Conservation (phyloP, 768 basidiomycete species). For the Lentinula sp. region DNA sequence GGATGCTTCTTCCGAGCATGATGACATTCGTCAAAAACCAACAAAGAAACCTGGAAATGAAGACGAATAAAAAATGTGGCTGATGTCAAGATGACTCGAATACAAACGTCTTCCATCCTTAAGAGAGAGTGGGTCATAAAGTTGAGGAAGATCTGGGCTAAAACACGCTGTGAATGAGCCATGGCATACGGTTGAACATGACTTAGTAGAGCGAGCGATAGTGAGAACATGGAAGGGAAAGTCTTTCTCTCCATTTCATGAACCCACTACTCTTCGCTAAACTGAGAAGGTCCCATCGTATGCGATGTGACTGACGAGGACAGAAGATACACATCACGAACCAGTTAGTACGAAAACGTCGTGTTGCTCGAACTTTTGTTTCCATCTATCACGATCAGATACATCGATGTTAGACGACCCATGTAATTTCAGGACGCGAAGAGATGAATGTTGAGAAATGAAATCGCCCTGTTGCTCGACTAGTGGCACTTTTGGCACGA, state of each 20-base stretch:
- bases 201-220: not conserved
- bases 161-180: not conserved
- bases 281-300: not conserved
- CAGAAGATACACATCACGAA: slow-evolving; percentile 21
- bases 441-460: slow-evolving; percentile 54
- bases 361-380: slow-evolving; percentile 47
- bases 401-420: slow-evolving; percentile 70
- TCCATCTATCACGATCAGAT: slow-evolving; percentile 63
- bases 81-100: not conserved
- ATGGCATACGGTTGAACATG: not conserved
- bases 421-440: slow-evolving; percentile 63
- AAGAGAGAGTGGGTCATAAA: slow-evolving; percentile 78
- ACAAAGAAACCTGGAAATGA: slow-evolving; percentile 39
- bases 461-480: slow-evolving; percentile 79
- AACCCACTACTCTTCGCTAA: not conserved
- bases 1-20: slow-evolving; percentile 73
- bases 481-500: slow-evolving; percentile 81
- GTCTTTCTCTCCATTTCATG: not conserved
- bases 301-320: not conserved
- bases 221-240: slow-evolving; percentile 1
- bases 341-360: slow-evolving; percentile 88
- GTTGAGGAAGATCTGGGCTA: slow-evolving; percentile 81
- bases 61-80: not conserved
- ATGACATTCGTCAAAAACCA: slow-evolving; percentile 81
- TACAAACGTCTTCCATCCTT: slow-evolving; percentile 53